Evolutionary conservation across 441 rosid species (phyloP).

Genomic region (Erysimum cheiri): DNA sequence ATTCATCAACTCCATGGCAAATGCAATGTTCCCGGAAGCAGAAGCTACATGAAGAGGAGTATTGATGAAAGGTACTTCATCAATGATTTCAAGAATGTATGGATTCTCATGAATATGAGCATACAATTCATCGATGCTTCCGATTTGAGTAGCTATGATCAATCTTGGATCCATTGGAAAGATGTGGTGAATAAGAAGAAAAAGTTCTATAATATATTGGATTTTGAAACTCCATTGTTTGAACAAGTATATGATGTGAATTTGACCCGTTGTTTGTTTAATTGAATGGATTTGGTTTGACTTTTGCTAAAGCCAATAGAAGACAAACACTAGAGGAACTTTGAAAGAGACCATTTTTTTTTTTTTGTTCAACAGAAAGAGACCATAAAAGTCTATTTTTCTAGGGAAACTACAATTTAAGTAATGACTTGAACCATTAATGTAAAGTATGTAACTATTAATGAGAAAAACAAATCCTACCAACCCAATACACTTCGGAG

Average conservation of each 20-base stretch:
- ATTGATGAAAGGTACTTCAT: constrained; percentile 23
- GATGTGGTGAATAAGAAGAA: background rate
- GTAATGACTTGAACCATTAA: background rate
- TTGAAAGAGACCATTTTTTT: background rate
- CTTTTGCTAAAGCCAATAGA: constrained; percentile 17
- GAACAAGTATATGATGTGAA: constrained; percentile 5
- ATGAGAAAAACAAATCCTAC: too few relatives aligned
- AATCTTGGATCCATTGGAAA: constrained; percentile 33
- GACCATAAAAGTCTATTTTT: constrained; percentile 7
- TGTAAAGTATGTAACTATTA: too few relatives aligned
- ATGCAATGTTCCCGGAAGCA: constrained; percentile 25
- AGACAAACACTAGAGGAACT: constrained; percentile 10
- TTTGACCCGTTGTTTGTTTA: constrained; percentile 13
- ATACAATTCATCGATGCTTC: constrained; percentile 34
- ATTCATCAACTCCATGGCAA: constrained; percentile 36
- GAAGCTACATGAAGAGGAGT: constrained; percentile 43
- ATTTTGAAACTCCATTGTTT: background rate
- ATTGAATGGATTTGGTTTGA: background rate
- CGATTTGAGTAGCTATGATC: constrained; percentile 10
- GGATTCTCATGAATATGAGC: constrained; percentile 29
- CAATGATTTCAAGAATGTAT: constrained; percentile 30
- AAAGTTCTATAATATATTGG: background rate
- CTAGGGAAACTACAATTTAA: background rate
- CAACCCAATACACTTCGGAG: too few relatives aligned
- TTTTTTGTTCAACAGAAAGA: background rate